phyloP scores from a whole-genome alignment of 305 asterid species.

The Plantago lanceolata region DNA sequence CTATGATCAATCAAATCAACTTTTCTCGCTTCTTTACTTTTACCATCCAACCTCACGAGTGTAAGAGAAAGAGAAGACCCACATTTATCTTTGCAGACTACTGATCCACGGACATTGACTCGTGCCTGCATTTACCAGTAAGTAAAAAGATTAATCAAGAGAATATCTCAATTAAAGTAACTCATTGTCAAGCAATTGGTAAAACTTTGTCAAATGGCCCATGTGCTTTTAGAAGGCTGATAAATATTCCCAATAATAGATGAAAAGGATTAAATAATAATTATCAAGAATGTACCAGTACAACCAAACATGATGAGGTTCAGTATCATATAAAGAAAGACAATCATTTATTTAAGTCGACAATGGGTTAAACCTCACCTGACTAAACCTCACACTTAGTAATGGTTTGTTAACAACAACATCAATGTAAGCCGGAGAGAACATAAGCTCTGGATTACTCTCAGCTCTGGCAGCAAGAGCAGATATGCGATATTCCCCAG shows the following conservation, averaged over 20 bases:
- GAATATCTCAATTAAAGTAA: slow-evolving; percentile 9
- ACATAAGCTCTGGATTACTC: slow-evolving; percentile 71
- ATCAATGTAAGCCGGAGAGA: slow-evolving; percentile 75
- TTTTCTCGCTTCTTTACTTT: slow-evolving; percentile 47
- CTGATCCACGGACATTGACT: slow-evolving; percentile 74
- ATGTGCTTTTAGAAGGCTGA: background rate
- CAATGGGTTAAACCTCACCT: slow-evolving; percentile 47
- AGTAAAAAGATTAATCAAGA: slow-evolving; percentile 8
- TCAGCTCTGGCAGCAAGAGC: slow-evolving; percentile 83
- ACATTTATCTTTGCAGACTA: slow-evolving; percentile 78
- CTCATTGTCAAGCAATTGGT: slow-evolving; percentile 12
- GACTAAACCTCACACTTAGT: slow-evolving; percentile 62
- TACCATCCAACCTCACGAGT: slow-evolving; percentile 64
- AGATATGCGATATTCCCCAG: slow-evolving; percentile 89
- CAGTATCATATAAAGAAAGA: slow-evolving; percentile 14
- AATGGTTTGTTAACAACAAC: slow-evolving; percentile 58
- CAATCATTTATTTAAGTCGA: slow-evolving; percentile 15
- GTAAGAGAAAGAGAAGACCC: slow-evolving; percentile 67
- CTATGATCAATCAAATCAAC: slow-evolving; percentile 53
- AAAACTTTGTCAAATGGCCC: slow-evolving; percentile 16
- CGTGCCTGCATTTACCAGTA: slow-evolving; percentile 52
- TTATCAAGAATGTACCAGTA: slow-evolving; percentile 14
- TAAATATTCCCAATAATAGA: slow-evolving; percentile 12
- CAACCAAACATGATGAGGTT: background rate
- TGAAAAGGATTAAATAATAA: slow-evolving; percentile 6